Evolutionary conservation across 1,284 basidiomycete genomes (phyloP), one percentile per base, ranked within the genome.

Genomic region (Schizophyllum amplum): DNA sequence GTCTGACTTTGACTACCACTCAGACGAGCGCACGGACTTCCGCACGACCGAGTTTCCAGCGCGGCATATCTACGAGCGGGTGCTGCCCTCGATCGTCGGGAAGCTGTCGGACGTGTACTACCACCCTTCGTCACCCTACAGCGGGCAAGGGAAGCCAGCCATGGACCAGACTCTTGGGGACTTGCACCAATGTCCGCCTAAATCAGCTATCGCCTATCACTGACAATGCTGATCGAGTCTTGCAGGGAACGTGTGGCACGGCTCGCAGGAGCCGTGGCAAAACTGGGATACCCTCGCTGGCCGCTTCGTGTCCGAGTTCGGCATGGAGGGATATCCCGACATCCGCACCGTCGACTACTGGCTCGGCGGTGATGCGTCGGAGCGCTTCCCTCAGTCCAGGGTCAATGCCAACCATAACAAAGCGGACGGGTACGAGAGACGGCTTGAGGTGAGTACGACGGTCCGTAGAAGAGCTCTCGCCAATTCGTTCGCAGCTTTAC

Each of bases 241-340:
- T 52, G 33, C 63, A 88, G 84, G 87, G 89, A 92, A 94, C 67
- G 92, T 95, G 4, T 95, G 93, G 93, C 93, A 95, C 68, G 88
- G 88, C 47, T 70, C 75, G 1, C 92, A 94, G 68, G 88, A 94
- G 65, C 84, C 90, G 1, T 96, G 92, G 90, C 83, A 90, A 60
- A 89, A 93, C 62, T 95, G 92, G 90, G 90, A 93, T 65, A 83
- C 82, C 53, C 80, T 95, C 13, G 78, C 87, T 0, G 91, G 91
- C 51, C 82, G 92, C 47, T 94, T 94, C 69, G 89, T 94, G 24
- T 92, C 90, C n/a, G 89, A 92, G 66, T 91, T 92, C 64, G 89
- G 89, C 63, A 92, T 91, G 91, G 73, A 92, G 65, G 92, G 84
- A 0, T 93, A 86, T 65, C 92, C 93, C 0, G 80, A 92, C 68